phyloP scores from a whole-genome alignment of 768 basidiomycete species.

The Suillus luteus region DNA sequence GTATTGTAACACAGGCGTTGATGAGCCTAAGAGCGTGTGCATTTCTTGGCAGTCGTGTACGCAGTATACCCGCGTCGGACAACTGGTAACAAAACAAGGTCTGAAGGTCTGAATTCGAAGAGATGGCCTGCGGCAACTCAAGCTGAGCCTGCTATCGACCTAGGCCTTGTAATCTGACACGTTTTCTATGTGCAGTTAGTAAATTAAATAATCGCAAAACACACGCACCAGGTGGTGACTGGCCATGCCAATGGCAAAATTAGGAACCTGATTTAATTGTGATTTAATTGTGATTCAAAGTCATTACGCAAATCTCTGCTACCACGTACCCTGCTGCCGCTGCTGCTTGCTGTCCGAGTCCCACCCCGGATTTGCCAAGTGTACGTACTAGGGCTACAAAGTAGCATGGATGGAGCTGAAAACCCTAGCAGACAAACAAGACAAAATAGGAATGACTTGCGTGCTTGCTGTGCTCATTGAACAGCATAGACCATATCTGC shows the following conservation, averaged over 20 bases:
- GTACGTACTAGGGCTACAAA: constrained; percentile 2
- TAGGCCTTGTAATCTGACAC: not conserved
- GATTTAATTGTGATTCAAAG: constrained; percentile 1
- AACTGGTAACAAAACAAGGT: not conserved
- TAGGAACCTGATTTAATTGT: constrained; percentile 2
- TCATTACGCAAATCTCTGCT: not conserved
- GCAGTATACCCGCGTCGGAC: not conserved
- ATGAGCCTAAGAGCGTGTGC: not conserved
- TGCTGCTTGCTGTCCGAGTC: not conserved
- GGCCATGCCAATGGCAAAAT: not conserved
- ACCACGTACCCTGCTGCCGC: not conserved
- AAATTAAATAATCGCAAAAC: not conserved
- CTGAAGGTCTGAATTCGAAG: not conserved
- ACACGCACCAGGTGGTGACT: not conserved
- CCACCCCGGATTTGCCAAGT: constrained; percentile 1
- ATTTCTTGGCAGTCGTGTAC: not conserved
- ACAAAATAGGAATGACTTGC: constrained; percentile 29
- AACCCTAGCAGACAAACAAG: constrained; percentile 32
- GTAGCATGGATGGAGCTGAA: not conserved
- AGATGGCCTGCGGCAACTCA: not conserved
- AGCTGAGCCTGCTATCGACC: not conserved
- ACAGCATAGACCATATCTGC: constrained; percentile 15
- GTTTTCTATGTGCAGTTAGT: not conserved
- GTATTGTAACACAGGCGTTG: not conserved
- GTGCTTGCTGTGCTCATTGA: constrained; percentile 6